A percentile compares a stretch with the other conserved stretches of the same genome.
phyloP scores from a whole-genome alignment of 768 basidiomycete species.

The Naganishia kalamii region DNA sequence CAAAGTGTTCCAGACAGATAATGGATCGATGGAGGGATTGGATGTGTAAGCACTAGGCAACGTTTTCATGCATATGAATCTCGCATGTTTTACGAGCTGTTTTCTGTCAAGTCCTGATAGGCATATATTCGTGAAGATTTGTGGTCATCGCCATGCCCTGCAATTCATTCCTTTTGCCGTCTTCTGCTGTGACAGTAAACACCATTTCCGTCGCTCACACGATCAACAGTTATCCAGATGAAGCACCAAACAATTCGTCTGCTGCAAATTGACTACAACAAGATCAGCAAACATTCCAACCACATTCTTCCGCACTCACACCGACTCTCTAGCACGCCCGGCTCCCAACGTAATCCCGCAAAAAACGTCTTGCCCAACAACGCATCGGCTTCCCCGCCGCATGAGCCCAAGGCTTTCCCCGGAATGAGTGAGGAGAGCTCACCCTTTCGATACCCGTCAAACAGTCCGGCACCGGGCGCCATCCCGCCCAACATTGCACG shows the following conservation, averaged over 20 bases:
- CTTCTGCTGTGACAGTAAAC: neutral
- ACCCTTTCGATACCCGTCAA: constrained; percentile 28
- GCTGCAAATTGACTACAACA: constrained; percentile 1
- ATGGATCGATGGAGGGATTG: neutral
- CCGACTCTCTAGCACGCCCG: constrained; percentile 10
- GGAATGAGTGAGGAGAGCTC: neutral
- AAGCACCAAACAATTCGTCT: constrained; percentile 11
- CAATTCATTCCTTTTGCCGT: no score
- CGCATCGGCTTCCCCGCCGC: constrained; percentile 19
- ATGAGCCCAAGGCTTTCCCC: neutral
- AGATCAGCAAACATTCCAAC: neutral
- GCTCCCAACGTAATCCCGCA: constrained; percentile 23
- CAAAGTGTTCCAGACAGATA: constrained; percentile 22
- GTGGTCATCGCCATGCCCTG: no score
- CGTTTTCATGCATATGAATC: neutral
- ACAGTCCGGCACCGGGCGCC: constrained; percentile 22
- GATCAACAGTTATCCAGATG: constrained; percentile 8
- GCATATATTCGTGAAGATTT: no score
- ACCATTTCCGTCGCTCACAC: neutral
- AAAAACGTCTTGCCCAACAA: constrained; percentile 24
- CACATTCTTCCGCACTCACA: constrained; percentile 17
- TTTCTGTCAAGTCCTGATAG: no score
- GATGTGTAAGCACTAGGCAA: neutral
- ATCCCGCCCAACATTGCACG: constrained; percentile 26
- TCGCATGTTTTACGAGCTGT: neutral